Conservation (phyloP, 495 filamentous ascomycete genomes). For the Podospora pseudoanserina region DNA sequence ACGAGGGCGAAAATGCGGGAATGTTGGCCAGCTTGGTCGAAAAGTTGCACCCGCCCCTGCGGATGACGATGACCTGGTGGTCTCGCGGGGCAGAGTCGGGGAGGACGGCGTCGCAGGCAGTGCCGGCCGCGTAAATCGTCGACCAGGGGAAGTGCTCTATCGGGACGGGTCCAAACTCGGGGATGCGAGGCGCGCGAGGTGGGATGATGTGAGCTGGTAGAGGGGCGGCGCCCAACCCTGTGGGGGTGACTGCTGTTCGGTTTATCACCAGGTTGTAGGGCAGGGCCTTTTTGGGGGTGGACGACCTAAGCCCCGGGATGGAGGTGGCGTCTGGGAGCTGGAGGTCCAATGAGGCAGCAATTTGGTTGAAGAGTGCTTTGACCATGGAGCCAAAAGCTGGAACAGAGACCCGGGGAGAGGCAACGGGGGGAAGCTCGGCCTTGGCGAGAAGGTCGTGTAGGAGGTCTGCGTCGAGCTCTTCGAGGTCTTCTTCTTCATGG, state of each 20-base stretch:
- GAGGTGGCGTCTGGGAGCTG: neutral
- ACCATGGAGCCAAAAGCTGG: constrained; percentile 32
- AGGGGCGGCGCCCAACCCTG: constrained; percentile 71
- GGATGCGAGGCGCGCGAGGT: constrained; percentile 38
- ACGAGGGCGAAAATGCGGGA: constrained; percentile 64
- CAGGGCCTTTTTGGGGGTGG: constrained; percentile 3
- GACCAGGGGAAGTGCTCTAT: constrained; percentile 56
- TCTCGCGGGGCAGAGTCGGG: constrained; percentile 55
- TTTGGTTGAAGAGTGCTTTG: constrained; percentile 37
- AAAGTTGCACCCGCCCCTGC: constrained; percentile 82
- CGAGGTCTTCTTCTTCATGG: neutral
- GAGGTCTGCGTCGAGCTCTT: constrained; percentile 3
- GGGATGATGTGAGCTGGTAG: constrained; percentile 63
- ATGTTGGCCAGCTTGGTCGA: constrained; percentile 78
- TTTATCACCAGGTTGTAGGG: constrained; percentile 33
- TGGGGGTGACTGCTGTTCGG: constrained; percentile 64
- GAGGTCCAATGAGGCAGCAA: constrained; percentile 16
- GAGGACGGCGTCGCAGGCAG: constrained; percentile 62
- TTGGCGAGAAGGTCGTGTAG: neutral
- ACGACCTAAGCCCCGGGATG: neutral
- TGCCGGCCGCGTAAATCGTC: constrained; percentile 65
- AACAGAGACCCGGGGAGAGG: constrained; percentile 10
- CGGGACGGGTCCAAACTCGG: constrained; percentile 29
- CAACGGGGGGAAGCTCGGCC: neutral
- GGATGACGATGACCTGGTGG: constrained; percentile 80